A percentile compares a stretch with the other conserved stretches of the same genome.
These are phyloP conservation scores for Podospora australis DNA, from an alignment of 495 filamentous ascomycete species.

Conservation along the genomic window DNA sequence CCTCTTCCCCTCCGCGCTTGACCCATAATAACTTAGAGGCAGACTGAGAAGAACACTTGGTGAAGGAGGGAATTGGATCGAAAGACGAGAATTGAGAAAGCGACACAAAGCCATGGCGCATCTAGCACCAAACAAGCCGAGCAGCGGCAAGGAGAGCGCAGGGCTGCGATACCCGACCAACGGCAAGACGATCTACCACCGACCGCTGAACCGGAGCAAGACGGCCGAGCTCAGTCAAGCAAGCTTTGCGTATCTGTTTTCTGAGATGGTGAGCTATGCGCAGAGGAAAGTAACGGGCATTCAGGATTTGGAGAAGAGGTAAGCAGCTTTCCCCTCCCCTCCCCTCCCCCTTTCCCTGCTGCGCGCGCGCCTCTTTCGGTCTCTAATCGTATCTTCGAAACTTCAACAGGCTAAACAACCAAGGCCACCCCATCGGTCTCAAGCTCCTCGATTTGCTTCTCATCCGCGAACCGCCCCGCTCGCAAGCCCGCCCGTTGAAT, in stretches of 20 bases:
- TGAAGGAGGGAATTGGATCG: background rate
- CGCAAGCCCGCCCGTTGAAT: conserved; percentile 71
- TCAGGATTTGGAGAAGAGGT: conserved; percentile 89
- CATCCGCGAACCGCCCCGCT: conserved; percentile 61
- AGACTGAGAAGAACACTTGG: too few species aligned
- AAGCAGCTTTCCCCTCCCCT: conserved; percentile 15
- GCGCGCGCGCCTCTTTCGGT: background rate
- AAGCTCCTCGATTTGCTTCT: conserved; percentile 92
- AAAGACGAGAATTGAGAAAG: background rate
- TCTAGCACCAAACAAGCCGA: conserved; percentile 7
- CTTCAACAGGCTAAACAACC: conserved; percentile 78
- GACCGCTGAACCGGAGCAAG: conserved; percentile 82
- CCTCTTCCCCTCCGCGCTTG: too few species aligned
- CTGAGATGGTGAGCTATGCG: conserved; percentile 94
- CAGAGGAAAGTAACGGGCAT: conserved; percentile 86
- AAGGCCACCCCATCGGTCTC: conserved; percentile 92
- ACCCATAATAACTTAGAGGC: too few species aligned
- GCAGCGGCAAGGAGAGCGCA: conserved; percentile 10
- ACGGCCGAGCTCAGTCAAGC: conserved; percentile 83
- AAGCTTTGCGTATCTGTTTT: conserved; percentile 92
- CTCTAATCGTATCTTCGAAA: background rate
- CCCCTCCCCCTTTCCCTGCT: background rate
- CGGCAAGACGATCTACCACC: conserved; percentile 96
- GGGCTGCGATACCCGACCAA: conserved; percentile 91
- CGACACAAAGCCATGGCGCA: conserved; percentile 8